phyloP scores from a whole-genome alignment of 352 stramenopile species.

The Elongisporangium undulatum region DNA sequence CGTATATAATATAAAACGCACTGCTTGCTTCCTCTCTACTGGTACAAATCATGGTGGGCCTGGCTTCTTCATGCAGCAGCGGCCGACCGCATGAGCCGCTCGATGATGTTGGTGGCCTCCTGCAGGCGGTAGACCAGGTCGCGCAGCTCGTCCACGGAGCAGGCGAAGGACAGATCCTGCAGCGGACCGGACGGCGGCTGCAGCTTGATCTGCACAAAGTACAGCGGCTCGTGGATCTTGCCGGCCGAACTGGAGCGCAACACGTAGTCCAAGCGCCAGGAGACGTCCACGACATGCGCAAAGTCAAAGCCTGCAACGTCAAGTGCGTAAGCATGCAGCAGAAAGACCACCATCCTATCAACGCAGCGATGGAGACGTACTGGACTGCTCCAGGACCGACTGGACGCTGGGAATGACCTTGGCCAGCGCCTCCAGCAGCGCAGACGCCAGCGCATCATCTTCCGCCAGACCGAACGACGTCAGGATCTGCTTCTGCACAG shows the following conservation, averaged over 20 bases:
- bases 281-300: conserved; percentile 64
- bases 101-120: conserved; percentile 53
- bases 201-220: conserved; percentile 62
- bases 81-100: conserved; percentile 28
- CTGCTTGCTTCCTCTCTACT: conserved; percentile 1
- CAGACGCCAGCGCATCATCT: conserved; percentile 18
- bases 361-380: conserved; percentile 10
- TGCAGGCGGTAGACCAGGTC: conserved; percentile 71
- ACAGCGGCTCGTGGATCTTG: conserved; percentile 48
- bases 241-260: conserved; percentile 50
- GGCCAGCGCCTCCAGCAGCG: conserved; percentile 16
- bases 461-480: conserved; percentile 25
- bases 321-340: neutral
- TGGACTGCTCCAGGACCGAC: conserved; percentile 25
- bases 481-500: conserved; percentile 2
- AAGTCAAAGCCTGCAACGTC: conserved; percentile 54
- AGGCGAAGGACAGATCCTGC: conserved; percentile 44
- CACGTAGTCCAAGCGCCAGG: conserved; percentile 71
- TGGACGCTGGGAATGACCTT: conserved; percentile 14
- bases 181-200: conserved; percentile 37
- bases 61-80: neutral
- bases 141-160: conserved; percentile 62
- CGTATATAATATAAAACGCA: neutral
- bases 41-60: neutral
- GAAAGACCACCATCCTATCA: neutral